phyloP scores from a whole-genome alignment of 2,329 filamentous ascomycete genomes.

The Orbilia quercus region DNA sequence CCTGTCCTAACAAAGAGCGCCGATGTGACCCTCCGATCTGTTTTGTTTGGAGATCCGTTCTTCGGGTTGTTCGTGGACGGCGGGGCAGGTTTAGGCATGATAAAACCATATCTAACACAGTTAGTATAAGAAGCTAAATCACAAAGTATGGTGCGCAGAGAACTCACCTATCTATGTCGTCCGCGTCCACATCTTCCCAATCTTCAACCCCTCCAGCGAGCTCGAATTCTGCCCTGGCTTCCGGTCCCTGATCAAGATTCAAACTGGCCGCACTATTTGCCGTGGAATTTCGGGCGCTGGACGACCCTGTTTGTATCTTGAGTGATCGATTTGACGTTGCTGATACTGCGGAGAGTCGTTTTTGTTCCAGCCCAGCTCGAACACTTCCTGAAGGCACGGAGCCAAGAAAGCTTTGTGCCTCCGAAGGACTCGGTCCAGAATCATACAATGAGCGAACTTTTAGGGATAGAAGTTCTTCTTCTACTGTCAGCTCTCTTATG shows the following conservation, averaged over 20 bases:
- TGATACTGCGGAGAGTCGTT: constrained; percentile 49
- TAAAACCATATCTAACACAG: constrained; percentile 72
- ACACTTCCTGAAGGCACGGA: constrained; percentile 58
- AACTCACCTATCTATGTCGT: constrained; percentile 69
- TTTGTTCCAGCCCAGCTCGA: constrained; percentile 56
- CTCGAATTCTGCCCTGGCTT: constrained; percentile 63
- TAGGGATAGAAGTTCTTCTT: constrained; percentile 59
- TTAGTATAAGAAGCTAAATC: neutral
- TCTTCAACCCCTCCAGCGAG: constrained; percentile 71
- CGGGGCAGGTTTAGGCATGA: constrained; percentile 65
- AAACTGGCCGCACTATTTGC: constrained; percentile 39
- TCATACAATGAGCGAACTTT: constrained; percentile 60
- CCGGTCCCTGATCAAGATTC: constrained; percentile 58
- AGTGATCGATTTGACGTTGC: constrained; percentile 51
- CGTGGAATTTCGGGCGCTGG: constrained; percentile 29
- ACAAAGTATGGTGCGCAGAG: neutral
- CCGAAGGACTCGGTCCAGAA: constrained; percentile 55
- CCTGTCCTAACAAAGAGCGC: constrained; percentile 69
- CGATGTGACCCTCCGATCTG: constrained; percentile 62
- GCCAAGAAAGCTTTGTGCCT: constrained; percentile 54
- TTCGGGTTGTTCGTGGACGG: constrained; percentile 59
- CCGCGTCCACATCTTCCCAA: constrained; percentile 73
- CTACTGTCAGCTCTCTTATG: constrained; percentile 56
- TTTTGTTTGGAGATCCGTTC: constrained; percentile 32
- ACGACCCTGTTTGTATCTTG: constrained; percentile 34